These are phyloP conservation scores for Bombardia bombarda DNA, from an alignment of 495 filamentous ascomycete species.

Conservation along the genomic window DNA sequence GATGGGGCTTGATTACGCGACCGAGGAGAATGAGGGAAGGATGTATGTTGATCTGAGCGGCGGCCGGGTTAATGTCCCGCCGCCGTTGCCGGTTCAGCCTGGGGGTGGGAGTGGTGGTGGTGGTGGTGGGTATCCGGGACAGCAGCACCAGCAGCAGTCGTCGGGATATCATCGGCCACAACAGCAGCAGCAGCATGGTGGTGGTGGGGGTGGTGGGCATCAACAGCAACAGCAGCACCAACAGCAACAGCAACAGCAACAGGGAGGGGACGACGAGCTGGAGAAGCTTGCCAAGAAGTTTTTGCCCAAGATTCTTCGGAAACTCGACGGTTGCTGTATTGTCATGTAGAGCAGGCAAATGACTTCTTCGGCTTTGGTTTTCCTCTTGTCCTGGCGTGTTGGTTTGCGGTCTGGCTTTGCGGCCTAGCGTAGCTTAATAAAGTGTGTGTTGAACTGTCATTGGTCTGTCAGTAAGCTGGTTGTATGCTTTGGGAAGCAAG, in stretches of 20 bases:
- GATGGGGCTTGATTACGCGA: constrained; percentile 69
- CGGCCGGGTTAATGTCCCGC: constrained; percentile 31
- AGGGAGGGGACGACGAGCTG: constrained; percentile 49
- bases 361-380: neutral
- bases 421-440: too few relatives aligned
- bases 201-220: too few relatives aligned
- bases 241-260: constrained; percentile 24
- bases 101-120: constrained; percentile 27
- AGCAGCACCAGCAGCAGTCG: constrained; percentile 15
- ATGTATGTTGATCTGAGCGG: constrained; percentile 53
- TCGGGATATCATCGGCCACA: constrained; percentile 17
- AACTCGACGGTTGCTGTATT: constrained; percentile 60
- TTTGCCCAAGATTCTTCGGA: constrained; percentile 50
- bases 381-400: neutral
- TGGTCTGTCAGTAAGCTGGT: too few relatives aligned
- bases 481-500: too few relatives aligned
- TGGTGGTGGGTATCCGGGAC: constrained; percentile 21
- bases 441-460: too few relatives aligned
- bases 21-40: constrained; percentile 80
- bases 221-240: constrained; percentile 13
- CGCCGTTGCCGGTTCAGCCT: constrained; percentile 40
- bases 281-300: constrained; percentile 57
- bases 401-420: neutral
- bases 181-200: constrained; percentile 32
- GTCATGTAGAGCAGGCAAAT: constrained; percentile 59